These are phyloP conservation scores for Aquilaria yunnanensis DNA, from an alignment of 345 rosid genomes.

Conservation along the genomic window DNA sequence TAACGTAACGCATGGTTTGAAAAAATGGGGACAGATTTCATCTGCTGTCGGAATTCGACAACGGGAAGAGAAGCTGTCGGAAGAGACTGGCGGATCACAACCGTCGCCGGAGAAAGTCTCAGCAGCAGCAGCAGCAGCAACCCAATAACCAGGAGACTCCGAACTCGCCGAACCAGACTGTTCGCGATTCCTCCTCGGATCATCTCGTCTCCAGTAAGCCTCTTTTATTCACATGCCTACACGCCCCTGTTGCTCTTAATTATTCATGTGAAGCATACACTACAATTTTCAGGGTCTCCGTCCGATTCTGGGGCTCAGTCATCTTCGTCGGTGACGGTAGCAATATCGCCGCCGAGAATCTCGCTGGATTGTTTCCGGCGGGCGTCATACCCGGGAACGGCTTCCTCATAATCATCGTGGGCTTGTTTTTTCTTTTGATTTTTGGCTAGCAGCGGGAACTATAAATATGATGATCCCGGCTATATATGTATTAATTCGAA, in stretches of 20 bases:
- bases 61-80: constrained; percentile 97
- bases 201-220: constrained; percentile 28
- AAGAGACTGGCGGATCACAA: constrained; percentile 95
- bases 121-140: constrained; percentile 13
- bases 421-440: constrained; percentile 61
- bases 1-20: not conserved
- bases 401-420: constrained; percentile 53
- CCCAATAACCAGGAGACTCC: constrained; percentile 28
- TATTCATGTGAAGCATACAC: not conserved
- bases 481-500: too few relatives aligned
- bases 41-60: constrained; percentile 84
- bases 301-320: constrained; percentile 55
- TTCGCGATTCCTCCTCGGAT: constrained; percentile 32
- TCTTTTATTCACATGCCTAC: not conserved
- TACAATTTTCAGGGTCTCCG: constrained; percentile 36
- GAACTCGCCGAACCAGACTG: constrained; percentile 29
- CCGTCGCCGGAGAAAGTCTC: constrained; percentile 84
- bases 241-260: not conserved
- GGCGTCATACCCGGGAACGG: constrained; percentile 33
- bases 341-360: constrained; percentile 64
- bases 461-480: too few relatives aligned
- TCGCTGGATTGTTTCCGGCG: constrained; percentile 78
- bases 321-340: constrained; percentile 49
- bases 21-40: constrained; percentile 56
- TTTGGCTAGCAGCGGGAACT: constrained; percentile 23